Evolutionary conservation across 2,329 filamentous ascomycete genomes (phyloP).

Genomic region (Penicillium sp.): DNA sequence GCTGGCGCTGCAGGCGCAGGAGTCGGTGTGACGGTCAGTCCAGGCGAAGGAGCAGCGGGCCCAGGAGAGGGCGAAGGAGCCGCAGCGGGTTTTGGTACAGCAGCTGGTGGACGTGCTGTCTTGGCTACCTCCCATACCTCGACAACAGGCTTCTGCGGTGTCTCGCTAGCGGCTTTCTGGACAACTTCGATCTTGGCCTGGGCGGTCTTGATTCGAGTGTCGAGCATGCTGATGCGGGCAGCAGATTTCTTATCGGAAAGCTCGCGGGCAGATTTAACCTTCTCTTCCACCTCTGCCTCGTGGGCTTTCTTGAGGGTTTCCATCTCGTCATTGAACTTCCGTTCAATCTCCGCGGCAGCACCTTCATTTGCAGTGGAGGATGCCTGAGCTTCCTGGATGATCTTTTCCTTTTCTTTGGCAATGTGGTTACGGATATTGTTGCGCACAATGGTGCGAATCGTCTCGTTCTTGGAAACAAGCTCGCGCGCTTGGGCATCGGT

Average conservation of each 20-base stretch:
- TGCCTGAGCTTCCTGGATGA: conserved; percentile 37
- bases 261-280: conserved; percentile 60
- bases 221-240: conserved; percentile 74
- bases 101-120: conserved; percentile 53
- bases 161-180: conserved; percentile 77
- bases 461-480: conserved; percentile 51
- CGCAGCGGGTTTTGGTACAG: conserved; percentile 28
- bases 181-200: conserved; percentile 75
- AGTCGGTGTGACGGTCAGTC: conserved; percentile 9
- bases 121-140: conserved; percentile 87
- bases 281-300: conserved; percentile 58
- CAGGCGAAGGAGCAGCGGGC: conserved; percentile 9
- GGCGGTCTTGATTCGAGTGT: conserved; percentile 64
- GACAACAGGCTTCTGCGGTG: conserved; percentile 74
- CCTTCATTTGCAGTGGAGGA: conserved; percentile 27
- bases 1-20: conserved; percentile 7
- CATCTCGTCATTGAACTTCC: conserved; percentile 40
- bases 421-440: conserved; percentile 58
- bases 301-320: conserved; percentile 46
- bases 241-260: conserved; percentile 73
- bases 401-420: conserved; percentile 41
- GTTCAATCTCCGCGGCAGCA: conserved; percentile 39
- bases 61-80: conserved; percentile 17
- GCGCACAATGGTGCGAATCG: conserved; percentile 49
- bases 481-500: conserved; percentile 52